Conservation (phyloP, 164 flowering plant species). For the Magnolia officinalis region DNA sequence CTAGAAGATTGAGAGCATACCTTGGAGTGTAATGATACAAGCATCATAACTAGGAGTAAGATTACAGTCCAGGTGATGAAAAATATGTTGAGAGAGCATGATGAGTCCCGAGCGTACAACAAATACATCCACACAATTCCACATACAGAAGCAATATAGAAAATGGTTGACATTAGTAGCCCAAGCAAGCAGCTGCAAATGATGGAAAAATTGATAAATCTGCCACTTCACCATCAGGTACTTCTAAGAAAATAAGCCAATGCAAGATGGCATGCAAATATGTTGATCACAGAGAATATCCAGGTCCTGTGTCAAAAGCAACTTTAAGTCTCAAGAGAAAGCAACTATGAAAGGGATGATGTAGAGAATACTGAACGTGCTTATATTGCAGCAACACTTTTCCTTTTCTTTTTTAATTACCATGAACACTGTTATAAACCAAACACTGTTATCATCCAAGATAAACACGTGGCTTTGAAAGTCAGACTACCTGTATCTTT, state of each 20-base stretch:
- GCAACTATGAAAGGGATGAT: not conserved
- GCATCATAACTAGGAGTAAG: slow-evolving; percentile 70
- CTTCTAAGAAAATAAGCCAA: not conserved
- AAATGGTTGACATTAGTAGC: slow-evolving; percentile 61
- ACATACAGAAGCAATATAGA: slow-evolving; percentile 60
- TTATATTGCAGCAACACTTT: not conserved
- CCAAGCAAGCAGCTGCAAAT: slow-evolving; percentile 60
- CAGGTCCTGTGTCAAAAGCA: not conserved
- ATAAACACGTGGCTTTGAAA: too few species aligned
- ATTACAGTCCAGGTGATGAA: slow-evolving; percentile 83
- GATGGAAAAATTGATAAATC: slow-evolving; percentile 5
- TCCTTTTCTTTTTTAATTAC: not conserved
- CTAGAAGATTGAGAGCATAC: slow-evolving; percentile 25
- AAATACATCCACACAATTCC: slow-evolving; percentile 66
- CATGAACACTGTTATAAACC: too few species aligned
- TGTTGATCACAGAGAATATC: not conserved
- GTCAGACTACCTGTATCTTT: too few species aligned
- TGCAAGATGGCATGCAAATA: not conserved
- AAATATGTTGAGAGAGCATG: slow-evolving; percentile 76
- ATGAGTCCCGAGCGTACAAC: slow-evolving; percentile 35
- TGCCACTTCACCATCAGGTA: not conserved
- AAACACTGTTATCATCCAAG: too few species aligned
- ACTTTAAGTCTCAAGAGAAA: not conserved
- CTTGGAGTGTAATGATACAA: slow-evolving; percentile 72
- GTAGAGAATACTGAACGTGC: not conserved